Base-by-base conservation (phyloP, 345 rosid genomes). In the Lepidium sativum region DNA sequence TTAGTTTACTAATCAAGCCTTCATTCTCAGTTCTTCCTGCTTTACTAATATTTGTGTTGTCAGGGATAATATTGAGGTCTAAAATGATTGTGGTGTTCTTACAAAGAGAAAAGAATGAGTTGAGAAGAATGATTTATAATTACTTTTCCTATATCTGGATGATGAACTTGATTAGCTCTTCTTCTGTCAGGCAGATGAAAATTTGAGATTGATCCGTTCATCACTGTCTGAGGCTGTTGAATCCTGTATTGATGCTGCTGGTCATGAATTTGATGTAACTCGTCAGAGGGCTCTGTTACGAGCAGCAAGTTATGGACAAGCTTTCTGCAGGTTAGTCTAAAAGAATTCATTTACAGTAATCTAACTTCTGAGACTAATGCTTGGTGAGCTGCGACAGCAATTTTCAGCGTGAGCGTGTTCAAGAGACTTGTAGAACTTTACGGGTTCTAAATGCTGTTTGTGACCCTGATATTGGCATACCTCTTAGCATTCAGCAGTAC, bases 231-330 rank as follows among this genome's bases (percentile, higher is more conserved):
- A 85, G 81, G 99, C 99, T 71, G 97, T 94, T 72, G 97, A 88
- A 78, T 82, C 87, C 51, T 94, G 97, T 75, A 75, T 91, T 63
- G 92, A 94, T 84, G 95, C 97, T 71, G 97, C 96, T 5, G 84
- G 97, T 43, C 90, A 94, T 75, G 99, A 94, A 69, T 94, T 85
- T 77, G 86, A 90, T 76, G 74, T 81, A 68, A 72, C 82, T 45
- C 95, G 95, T 63, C 99, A 88, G 70, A 77, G 82, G 68, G 86
- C 86, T 37, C 79, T 94, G 9, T 70, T 94, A 65, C 83, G 99
- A 82, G 96, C 99, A 66, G 97, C 97, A 49, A 94, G 99, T 79
- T 94, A 94, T 76, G 99, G 99, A 48, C 99, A 94, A 77, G 99
- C 97, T 63, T 94, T 94, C 77, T 90, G 95, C 87, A 94, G 96